Evolutionary conservation across 2,329 filamentous ascomycete genomes (phyloP).

Genomic region (Ceratocystis huliohia): DNA sequence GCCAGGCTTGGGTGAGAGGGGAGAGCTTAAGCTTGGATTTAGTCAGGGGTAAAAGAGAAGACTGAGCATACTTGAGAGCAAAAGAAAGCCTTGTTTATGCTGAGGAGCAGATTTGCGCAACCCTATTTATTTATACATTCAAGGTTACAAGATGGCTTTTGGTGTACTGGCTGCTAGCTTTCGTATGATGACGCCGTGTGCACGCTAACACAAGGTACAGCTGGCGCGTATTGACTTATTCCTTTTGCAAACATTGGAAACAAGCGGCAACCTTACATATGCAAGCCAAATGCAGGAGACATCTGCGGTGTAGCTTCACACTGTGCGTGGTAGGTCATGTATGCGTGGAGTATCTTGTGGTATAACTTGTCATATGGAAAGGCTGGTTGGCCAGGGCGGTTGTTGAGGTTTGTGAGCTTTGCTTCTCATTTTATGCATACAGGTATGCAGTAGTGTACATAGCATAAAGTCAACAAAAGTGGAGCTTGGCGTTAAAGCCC

Average conservation of each 20-base stretch:
- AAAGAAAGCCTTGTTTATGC: background rate
- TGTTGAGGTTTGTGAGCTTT: background rate
- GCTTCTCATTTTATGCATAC: background rate
- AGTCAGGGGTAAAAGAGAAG: slow-evolving; percentile 4
- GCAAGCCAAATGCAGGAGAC: slow-evolving; percentile 1
- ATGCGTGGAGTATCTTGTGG: background rate
- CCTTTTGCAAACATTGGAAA: background rate
- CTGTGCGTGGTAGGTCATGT: background rate
- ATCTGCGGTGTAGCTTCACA: background rate
- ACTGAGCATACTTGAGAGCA: background rate
- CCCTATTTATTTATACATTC: background rate
- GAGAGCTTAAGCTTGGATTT: background rate
- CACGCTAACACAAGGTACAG: background rate
- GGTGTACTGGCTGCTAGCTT: background rate
- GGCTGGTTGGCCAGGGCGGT: background rate
- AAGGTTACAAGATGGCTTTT: background rate
- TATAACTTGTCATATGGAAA: background rate
- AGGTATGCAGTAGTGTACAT: background rate
- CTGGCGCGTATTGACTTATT: background rate
- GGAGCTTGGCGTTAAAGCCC: background rate
- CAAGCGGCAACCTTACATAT: background rate
- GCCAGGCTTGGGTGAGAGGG: background rate
- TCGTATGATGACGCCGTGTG: no score
- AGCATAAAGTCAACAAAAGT: background rate
- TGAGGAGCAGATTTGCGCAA: background rate